These are phyloP conservation scores for Tylopilus subfusipes DNA, from an alignment of 768 basidiomycete species.

Conservation along the genomic window DNA sequence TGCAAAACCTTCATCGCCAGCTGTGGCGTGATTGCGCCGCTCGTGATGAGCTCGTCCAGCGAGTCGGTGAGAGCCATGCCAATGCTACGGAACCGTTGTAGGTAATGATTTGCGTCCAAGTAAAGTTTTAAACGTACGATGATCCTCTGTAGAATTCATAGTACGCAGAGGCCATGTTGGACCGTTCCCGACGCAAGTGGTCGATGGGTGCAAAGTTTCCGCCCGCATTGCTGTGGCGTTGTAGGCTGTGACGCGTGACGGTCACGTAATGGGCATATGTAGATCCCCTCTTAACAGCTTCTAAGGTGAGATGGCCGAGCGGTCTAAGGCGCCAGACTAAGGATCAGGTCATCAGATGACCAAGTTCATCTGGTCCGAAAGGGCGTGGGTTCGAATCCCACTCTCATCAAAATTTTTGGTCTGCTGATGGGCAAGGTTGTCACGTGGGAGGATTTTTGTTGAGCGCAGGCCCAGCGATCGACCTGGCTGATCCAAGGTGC, in stretches of 20 bases:
- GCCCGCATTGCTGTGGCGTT: no score
- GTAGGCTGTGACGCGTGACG: constrained; percentile 28
- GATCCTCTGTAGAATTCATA: constrained; percentile 93
- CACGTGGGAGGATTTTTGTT: no score
- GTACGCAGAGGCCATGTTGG: constrained; percentile 73
- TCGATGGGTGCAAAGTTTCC: constrained; percentile 7
- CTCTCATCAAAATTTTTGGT: constrained; percentile 28
- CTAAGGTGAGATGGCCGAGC: constrained; percentile 49
- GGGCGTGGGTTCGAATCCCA: constrained; percentile 44
- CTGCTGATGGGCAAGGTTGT: no score
- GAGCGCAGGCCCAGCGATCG: no score
- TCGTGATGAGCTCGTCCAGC: constrained; percentile 96
- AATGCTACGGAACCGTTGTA: constrained; percentile 52
- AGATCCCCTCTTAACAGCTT: fast-evolving
- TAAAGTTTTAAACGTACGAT: constrained; percentile 54
- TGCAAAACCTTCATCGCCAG: constrained; percentile 98
- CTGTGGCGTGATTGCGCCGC: constrained; percentile 95
- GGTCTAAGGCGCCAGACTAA: constrained; percentile 65
- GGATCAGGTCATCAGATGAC: constrained; percentile 35
- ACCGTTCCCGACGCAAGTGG: constrained; percentile 10
- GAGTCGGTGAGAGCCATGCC: constrained; percentile 98
- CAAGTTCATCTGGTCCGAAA: constrained; percentile 35
- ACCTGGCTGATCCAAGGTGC: no score
- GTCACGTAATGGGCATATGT: constrained; percentile 4
- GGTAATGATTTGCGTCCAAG: background rate